phyloP scores from a whole-genome alignment of 2,329 filamentous ascomycete species.

The Penicillium sumatraense region DNA sequence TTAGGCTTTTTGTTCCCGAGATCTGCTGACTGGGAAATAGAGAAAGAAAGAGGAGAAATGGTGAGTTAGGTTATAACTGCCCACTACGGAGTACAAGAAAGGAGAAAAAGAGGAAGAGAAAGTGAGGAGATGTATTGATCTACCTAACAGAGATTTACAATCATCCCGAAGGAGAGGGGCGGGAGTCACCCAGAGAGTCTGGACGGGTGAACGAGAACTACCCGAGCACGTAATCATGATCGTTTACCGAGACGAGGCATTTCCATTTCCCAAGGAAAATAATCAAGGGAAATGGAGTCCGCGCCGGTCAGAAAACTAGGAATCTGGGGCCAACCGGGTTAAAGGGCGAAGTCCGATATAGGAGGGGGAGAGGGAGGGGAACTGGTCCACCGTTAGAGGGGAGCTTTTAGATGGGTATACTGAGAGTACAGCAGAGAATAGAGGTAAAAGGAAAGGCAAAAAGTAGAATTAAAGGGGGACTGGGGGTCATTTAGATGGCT shows the following conservation, averaged over 20 bases:
- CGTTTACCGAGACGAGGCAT: not conserved
- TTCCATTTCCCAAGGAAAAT: not conserved
- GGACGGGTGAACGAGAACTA: not conserved
- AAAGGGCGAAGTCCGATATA: not conserved
- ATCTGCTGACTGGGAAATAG: not conserved
- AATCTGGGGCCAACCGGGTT: not conserved
- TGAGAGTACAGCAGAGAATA: not conserved
- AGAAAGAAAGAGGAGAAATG: not conserved
- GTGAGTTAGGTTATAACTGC: not conserved
- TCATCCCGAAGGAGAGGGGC: no score
- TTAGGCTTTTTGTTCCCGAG: not conserved
- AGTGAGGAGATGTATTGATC: not conserved
- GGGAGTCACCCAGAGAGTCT: not conserved
- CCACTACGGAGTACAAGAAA: no score
- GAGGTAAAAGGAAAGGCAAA: not conserved
- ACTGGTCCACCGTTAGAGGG: not conserved
- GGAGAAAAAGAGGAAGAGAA: not conserved
- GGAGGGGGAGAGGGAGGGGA: not conserved
- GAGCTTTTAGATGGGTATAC: not conserved
- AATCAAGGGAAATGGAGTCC: not conserved
- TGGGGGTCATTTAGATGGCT: conserved; percentile 1
- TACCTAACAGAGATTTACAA: not conserved
- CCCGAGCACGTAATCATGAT: not conserved
- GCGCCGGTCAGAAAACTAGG: conserved; percentile 1
- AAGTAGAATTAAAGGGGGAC: no score